Evolutionary conservation across 2,329 filamentous ascomycete species (phyloP), one percentile per base, ranked within the genome.

Genomic region (Colletotrichum tanaceti): DNA sequence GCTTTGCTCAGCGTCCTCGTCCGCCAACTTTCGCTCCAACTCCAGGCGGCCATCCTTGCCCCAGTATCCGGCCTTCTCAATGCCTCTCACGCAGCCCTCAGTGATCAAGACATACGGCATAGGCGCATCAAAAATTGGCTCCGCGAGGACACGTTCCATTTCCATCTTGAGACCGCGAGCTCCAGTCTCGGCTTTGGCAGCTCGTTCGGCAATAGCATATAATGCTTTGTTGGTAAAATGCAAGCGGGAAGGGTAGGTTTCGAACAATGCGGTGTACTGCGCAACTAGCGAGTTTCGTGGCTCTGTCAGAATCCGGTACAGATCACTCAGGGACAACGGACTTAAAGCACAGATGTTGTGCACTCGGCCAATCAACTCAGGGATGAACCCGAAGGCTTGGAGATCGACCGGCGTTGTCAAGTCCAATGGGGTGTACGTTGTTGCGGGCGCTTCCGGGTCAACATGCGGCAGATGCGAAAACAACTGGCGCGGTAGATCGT

Each of bases 301-400:
- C 77, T 98, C 95, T 0, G 93, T 98, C 46, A 99, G 85, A 70
- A 99, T 96, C 60, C 94, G 90, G 60, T 95, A 89, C 14, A 99
- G 88, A 68, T 90, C 87, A 28, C 84, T 76, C 16, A 85, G 81
- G 1, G 87, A 88, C 0, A 99, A 85, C 0, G 93, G 90, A 16
- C 93, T 91, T 0, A 99, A 87, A 0, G 96, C 93, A 70, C 93
- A 94, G 57, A 94, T 91, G 67, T 97, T 93, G 60, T 97, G 95
- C 55, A 99, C 89, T 20, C 96, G 92, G n/a, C 96, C 96, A 61
- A 98, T 91, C n/a, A 98, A 85, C 80, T 98, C 94, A 0, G 94
- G 94, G 62, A 98, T 98, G 76, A 98, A 93, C 16, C 94, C 95
- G 75, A 94, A 98, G 50, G 86, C 87, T 78, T 97, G 93, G 2